Base-by-base conservation (phyloP, 1,139 yeast species). In the Nakaseomyces bracarensis region DNA sequence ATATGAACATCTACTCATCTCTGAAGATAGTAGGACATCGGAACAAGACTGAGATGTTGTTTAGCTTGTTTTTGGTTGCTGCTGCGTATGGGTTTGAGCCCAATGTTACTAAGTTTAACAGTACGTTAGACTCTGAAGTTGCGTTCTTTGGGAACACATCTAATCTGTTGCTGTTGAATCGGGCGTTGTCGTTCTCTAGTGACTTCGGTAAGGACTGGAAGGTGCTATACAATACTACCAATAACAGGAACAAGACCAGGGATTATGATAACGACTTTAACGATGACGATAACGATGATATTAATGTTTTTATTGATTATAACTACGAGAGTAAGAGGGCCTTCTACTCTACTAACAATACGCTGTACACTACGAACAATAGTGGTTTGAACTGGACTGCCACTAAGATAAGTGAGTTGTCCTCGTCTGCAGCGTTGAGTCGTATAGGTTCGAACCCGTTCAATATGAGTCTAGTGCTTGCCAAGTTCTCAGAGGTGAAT, bases 131-230 rank as follows among this genome's bases (percentile, higher is more conserved):
- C 11, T n/a, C 25, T 6, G 18, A n/a, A 13, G 36, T 13, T 14
- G 36, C 36, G 10, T 20, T 33, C 11, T 33, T 33, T 16, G 26
- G 18, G 6, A 33, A 33, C 26, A 10, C 36, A 4, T 20, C 26
- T 4, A 11, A 11, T n/a, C 8, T 33, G 16, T 15, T 33, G 26
- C 25, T 20, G 26, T 14, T 20, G 11, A 18, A 33, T 14, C 3
- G 5, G 13, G 21, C 16, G 11, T 13, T 33, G 26, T 33, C 18
- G 26, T 33, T 20, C 26, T 20, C 26, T 14, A 21, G 18, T 4
- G 26, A 33, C 19, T 33, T 20, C 36, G 36, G 36, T 20, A 20
- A 21, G 18, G 8, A 11, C 16, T 33, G 36, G 36, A 20, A 13
- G 6, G 18, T 13, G n/a, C 18, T 33, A 8, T 2, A 20, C 13